Evolutionary conservation across 495 filamentous ascomycete species (phyloP), one percentile per base, ranked within the genome.

Genomic region (Thozetella sp.): DNA sequence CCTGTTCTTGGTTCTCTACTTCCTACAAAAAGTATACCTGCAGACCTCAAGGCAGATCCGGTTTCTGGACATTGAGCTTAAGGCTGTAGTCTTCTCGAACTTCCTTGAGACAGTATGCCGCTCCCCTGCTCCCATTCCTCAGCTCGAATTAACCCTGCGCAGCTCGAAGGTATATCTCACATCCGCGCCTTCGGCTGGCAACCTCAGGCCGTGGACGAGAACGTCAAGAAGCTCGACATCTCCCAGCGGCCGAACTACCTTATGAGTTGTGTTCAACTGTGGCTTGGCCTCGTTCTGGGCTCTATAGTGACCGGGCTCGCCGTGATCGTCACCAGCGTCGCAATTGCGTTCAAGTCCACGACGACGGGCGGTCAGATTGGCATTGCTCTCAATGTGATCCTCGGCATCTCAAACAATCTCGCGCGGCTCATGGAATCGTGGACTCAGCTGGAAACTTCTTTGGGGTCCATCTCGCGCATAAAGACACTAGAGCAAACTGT

Each of bases 141-240:
- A n/a, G n/a, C n/a, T n/a, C n/a, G n/a, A n/a, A n/a, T n/a, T n/a
- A n/a, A n/a, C n/a, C n/a, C n/a, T n/a, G n/a, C n/a, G n/a, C n/a
- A n/a, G 12, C 62, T 81, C n/a, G 68, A 75, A 43, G 81, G 80
- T 1, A 66, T 83, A 2, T 70, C 71, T 0, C 86, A 83, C 2
- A 66, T 88, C 3, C 76, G 85, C 12, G 82, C 84, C 12, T 86
- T 86, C 63, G 83, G 83, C n/a, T 86, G 85, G 80, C 70, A 81
- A 57, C 63, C 64, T 15, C 10, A 10, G 3, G 12, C 20, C 20
- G 43, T 20, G 4, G 66, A 74, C 40, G 76, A 80, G 51, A 80
- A 80, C 46, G 63, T 67, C 23, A 62, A 66, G 17, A 72, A 82
- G 11, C 63, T 88, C 11, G 82, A 87, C 63, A 65, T 66, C 13